Evolutionary conservation across 352 stramenopile genomes (phyloP), one percentile per base, ranked within the genome.

Genomic region (Globisporangium polare): DNA sequence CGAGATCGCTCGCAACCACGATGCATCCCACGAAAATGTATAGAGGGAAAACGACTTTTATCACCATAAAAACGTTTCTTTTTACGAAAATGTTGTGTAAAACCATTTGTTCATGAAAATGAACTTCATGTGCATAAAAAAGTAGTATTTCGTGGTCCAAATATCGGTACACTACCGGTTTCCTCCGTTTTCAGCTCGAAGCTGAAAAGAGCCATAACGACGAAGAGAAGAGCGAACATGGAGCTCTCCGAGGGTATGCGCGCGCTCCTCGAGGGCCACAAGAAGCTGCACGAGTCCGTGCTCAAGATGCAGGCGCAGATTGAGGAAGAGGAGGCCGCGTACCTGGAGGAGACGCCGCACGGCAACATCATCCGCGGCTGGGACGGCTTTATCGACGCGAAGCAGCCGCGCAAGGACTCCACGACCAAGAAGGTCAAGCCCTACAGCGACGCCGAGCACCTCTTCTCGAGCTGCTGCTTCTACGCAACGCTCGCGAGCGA

Each of bases 321-420:
- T 54, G 77, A 89, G 43, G 86, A 94, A 37, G 78, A 89, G 53
- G 86, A 95, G 59, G 72, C 74, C 18, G 68, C 72, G 60, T 95
- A 95, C 58, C 63, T 95, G 12, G 86, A 95, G 27, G 86, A 95
- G 45, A 95, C 86, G 5, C 68, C 80, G 41, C 85, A 95, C 56
- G 86, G 86, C 41, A 95, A 95, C 74, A 95, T 95, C 64, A 83
- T 95, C 62, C 84, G 84, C 46, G 86, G 86, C 41, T 95, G 86
- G 86, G 86, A 95, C 54, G 86, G 86, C 51, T 95, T 92, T 64
- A 88, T 91, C 52, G 86, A 95, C 69, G 81, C 73, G 29, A 93
- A 92, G 54, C 80, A 82, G 58, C 77, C 75, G 26, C 80, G 83
- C 53, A 93, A 92, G 68, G 83, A 95, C 68, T 70, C 75, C 27